Evolutionary conservation across 1,284 basidiomycete genomes (phyloP).

Genomic region (Cryptococcus sp.): DNA sequence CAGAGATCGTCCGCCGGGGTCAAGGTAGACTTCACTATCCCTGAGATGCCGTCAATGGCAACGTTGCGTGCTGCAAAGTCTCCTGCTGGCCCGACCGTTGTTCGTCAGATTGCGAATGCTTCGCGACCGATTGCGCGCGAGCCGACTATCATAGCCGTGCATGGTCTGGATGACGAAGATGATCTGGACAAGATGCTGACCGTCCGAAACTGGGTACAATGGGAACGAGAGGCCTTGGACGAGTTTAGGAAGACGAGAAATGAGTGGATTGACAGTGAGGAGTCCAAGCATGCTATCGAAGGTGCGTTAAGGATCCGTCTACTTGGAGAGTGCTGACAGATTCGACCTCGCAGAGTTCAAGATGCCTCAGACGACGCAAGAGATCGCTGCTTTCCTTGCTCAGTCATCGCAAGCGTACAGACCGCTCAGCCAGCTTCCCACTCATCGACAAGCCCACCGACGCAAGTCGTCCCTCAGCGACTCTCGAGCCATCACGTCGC

Average conservation of each 20-base stretch:
- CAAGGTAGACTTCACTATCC: conserved; percentile 39
- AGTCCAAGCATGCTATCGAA: conserved; percentile 21
- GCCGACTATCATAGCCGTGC: conserved; percentile 16
- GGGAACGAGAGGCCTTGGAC: conserved; percentile 37
- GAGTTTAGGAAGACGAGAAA: conserved; percentile 29
- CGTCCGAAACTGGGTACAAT: conserved; percentile 32
- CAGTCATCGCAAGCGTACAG: conserved; percentile 37
- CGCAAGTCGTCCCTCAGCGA: conserved; percentile 34
- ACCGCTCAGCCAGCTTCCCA: conserved; percentile 28
- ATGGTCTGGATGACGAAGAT: conserved; percentile 10
- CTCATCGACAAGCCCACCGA: conserved; percentile 23
- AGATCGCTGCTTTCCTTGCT: conserved; percentile 40
- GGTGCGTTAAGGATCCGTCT: conserved; percentile 16
- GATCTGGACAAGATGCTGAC: conserved; percentile 20
- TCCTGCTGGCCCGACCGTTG: conserved; percentile 10
- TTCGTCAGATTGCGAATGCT: not conserved
- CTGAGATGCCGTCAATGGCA: conserved; percentile 40
- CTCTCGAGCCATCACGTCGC: conserved; percentile 25
- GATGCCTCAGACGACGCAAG: conserved; percentile 25
- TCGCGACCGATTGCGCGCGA: not conserved
- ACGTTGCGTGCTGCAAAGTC: conserved; percentile 29
- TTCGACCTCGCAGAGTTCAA: conserved; percentile 27
- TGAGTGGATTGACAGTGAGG: conserved; percentile 31
- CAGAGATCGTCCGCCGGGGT: conserved; percentile 40
- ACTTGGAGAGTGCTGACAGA: not conserved